A percentile compares a stretch with the other conserved stretches of the same genome.
Evolutionary conservation across 2,329 filamentous ascomycete species (phyloP).

Genomic region (Aureobasidium sp.): DNA sequence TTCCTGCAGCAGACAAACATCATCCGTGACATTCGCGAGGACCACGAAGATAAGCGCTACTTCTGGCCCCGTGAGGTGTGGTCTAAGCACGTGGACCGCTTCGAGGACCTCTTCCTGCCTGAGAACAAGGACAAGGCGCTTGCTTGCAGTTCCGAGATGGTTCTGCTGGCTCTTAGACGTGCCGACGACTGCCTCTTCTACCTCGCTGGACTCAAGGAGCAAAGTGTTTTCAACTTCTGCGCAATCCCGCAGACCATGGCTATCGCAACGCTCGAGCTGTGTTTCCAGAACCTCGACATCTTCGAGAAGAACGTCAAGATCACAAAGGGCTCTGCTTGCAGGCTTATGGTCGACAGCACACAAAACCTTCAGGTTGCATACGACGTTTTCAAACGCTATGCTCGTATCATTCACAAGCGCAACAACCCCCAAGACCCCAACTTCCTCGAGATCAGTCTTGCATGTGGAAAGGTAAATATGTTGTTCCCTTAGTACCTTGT

Average conservation of each 20-base stretch:
- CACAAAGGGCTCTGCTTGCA: constrained; percentile 86
- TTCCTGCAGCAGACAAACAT: constrained; percentile 99
- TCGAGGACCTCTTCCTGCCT: constrained; percentile 82
- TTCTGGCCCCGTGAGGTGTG: constrained; percentile 98
- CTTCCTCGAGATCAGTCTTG: constrained; percentile 83
- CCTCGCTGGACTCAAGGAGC: constrained; percentile 87
- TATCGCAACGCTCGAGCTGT: constrained; percentile 84
- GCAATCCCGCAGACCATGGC: constrained; percentile 97
- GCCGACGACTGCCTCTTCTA: constrained; percentile 95
- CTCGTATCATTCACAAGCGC: constrained; percentile 79
- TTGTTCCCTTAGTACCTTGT: neutral
- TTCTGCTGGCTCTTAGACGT: constrained; percentile 79
- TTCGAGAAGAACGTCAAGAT: constrained; percentile 92
- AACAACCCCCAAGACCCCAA: constrained; percentile 91
- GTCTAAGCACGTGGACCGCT: constrained; percentile 87
- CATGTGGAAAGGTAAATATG: constrained; percentile 67
- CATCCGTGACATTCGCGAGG: constrained; percentile 89
- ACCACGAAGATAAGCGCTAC: constrained; percentile 75
- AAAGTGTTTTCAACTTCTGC: constrained; percentile 98
- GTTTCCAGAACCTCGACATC: constrained; percentile 84
- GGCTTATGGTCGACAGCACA: constrained; percentile 85
- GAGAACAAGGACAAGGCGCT: constrained; percentile 71
- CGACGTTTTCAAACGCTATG: constrained; percentile 72
- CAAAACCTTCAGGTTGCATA: constrained; percentile 80
- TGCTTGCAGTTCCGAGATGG: constrained; percentile 87